These are phyloP conservation scores for Lachnellula subtilissima DNA, from an alignment of 2,329 filamentous ascomycete genomes.

Conservation along the genomic window DNA sequence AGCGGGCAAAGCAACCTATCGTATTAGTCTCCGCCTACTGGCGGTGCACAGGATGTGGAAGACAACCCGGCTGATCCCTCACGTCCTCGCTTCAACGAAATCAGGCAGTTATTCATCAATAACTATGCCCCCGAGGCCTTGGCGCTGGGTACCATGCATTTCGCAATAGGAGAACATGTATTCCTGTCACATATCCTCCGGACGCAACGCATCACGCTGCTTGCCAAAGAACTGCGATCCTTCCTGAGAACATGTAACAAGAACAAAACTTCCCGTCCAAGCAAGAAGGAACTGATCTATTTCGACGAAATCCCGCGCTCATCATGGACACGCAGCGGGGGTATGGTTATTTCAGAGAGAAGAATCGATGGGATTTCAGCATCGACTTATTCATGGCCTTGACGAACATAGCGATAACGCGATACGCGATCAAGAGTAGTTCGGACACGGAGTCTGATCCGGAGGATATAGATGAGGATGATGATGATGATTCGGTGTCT, in stretches of 20 bases:
- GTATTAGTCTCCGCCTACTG: no score
- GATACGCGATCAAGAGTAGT: no score
- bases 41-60: neutral
- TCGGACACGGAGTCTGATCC: neutral
- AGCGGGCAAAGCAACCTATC: neutral
- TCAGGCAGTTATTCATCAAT: neutral
- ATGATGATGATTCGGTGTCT: neutral
- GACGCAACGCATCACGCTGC: neutral
- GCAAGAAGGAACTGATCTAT: no score
- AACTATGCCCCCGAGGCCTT: neutral
- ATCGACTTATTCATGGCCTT: no score
- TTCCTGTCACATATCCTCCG: neutral
- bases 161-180: neutral
- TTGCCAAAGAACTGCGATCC: neutral
- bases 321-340: no score
- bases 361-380: no score
- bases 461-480: neutral
- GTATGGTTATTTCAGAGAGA: no score
- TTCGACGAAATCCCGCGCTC: no score
- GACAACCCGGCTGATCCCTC: neutral
- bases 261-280: no score
- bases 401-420: no score
- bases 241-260: neutral
- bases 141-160: neutral
- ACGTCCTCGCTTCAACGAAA: neutral